Percentiles rank a stretch among this genome's conserved stretches.
Evolutionary conservation across 2,329 filamentous ascomycete species (phyloP).

Genomic region (Penicillium rolfsii): DNA sequence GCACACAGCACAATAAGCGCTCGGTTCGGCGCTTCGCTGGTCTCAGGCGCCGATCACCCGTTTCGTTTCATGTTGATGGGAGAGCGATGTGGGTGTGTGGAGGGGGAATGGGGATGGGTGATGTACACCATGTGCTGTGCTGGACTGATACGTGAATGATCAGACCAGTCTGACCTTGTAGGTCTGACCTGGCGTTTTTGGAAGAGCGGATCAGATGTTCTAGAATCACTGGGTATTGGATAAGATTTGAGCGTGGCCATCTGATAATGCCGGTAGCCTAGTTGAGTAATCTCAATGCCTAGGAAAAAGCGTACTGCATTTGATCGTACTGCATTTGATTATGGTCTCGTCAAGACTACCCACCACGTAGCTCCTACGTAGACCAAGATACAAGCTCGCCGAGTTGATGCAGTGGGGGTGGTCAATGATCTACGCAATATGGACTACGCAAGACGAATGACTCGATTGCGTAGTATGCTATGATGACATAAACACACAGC

Average conservation of each 20-base stretch:
- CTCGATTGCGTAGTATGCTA: slow-evolving; percentile 2
- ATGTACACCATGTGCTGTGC: too few relatives aligned
- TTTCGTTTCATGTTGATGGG: slow-evolving; percentile 24
- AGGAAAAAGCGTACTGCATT: too few relatives aligned
- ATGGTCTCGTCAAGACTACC: neutral
- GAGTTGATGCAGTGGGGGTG: neutral
- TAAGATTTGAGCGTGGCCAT: neutral
- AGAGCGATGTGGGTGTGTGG: neutral
- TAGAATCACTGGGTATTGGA: too few relatives aligned
- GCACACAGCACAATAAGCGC: neutral
- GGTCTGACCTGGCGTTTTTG: neutral
- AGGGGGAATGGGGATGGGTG: neutral
- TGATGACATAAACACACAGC: neutral
- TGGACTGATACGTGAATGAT: neutral
- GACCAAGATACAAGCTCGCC: neutral
- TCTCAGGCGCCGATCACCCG: slow-evolving; percentile 24
- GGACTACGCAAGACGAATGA: neutral
- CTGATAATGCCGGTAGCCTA: neutral
- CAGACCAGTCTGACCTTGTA: neutral
- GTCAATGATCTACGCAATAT: neutral
- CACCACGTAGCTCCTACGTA: neutral
- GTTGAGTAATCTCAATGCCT: neutral
- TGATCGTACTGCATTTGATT: too few relatives aligned
- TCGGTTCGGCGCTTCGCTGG: neutral
- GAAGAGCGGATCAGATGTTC: neutral